A percentile compares a stretch with the other conserved stretches of the same genome.
Conservation (phyloP, 2,329 filamentous ascomycete genomes). For the Aureobasidium uvarum region DNA sequence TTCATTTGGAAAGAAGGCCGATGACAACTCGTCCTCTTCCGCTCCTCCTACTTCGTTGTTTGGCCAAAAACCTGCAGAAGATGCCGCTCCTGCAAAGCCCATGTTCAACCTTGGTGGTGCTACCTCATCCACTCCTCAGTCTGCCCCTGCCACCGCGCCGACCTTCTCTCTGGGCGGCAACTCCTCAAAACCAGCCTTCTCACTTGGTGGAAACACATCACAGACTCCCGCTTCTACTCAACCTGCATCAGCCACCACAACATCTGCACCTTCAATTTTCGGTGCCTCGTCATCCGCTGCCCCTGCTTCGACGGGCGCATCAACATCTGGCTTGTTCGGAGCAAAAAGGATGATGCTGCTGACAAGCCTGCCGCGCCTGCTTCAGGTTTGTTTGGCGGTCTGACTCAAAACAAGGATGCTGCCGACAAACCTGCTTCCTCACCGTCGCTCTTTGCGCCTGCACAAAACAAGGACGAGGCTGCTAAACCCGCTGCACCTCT, state of each 20-base stretch:
- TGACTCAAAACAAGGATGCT: conserved; percentile 14
- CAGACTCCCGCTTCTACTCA: conserved; percentile 11
- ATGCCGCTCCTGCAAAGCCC: conserved; percentile 10
- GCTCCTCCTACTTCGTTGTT: conserved; percentile 26
- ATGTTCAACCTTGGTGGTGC: conserved; percentile 20
- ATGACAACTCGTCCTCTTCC: conserved; percentile 6
- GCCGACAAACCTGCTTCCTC: conserved; percentile 18
- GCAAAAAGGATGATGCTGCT: conserved; percentile 18
- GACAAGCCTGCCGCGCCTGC: conserved; percentile 9
- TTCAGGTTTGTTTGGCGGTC: neutral
- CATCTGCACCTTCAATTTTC: conserved; percentile 23
- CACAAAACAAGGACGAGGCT: conserved; percentile 19
- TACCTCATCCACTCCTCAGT: conserved; percentile 5
- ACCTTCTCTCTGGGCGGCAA: conserved; percentile 17
- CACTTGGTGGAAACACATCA: conserved; percentile 9
- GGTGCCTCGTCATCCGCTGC: conserved; percentile 21
- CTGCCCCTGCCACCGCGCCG: conserved; percentile 3
- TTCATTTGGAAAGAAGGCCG: conserved; percentile 4
- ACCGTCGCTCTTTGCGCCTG: neutral
- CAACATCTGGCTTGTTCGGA: conserved; percentile 37
- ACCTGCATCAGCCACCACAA: conserved; percentile 19
- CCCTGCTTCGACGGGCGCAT: conserved; percentile 13
- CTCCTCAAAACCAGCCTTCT: conserved; percentile 37
- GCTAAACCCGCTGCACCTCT: conserved; percentile 21
- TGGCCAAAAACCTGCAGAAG: conserved; percentile 23